Evolutionary conservation across 768 basidiomycete genomes (phyloP).

Genomic region (Leccinum boreale): DNA sequence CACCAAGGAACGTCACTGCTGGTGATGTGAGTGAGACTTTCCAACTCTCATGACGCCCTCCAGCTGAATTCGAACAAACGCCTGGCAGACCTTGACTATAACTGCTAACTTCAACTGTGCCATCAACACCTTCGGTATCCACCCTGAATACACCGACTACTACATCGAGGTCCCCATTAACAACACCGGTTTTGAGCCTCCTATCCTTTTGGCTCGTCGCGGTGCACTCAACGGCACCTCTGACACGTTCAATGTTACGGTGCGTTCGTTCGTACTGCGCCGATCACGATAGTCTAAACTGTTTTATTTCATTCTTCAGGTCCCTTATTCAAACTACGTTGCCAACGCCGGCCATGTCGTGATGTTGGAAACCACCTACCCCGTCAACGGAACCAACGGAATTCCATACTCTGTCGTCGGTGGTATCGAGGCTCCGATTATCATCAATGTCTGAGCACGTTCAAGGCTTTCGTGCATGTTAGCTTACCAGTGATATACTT

Average conservation of each 20-base stretch:
- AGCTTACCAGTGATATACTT: no score
- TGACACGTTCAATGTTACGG: background rate
- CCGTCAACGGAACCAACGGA: constrained; percentile 13
- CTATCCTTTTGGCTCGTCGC: constrained; percentile 22
- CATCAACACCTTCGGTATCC: constrained; percentile 12
- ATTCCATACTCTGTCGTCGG: background rate
- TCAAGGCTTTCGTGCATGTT: background rate
- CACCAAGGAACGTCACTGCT: constrained; percentile 20
- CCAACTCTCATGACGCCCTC: background rate
- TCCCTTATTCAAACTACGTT: constrained; percentile 22
- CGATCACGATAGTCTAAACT: no score
- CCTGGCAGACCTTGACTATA: constrained; percentile 20
- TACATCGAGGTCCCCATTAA: constrained; percentile 32
- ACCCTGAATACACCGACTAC: constrained; percentile 29
- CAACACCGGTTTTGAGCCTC: constrained; percentile 30
- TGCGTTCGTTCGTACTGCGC: background rate
- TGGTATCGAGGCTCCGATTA: constrained; percentile 4
- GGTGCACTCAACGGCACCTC: background rate
- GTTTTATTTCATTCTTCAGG: constrained; percentile 11
- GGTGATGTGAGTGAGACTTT: constrained; percentile 22
- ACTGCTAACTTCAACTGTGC: constrained; percentile 27
- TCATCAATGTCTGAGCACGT: constrained; percentile 12
- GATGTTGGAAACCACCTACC: constrained; percentile 22
- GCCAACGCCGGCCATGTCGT: constrained; percentile 10
- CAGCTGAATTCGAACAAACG: constrained; percentile 3